Base-by-base conservation (phyloP, 2,329 filamentous ascomycete genomes). In the Teratosphaeria pseudoeucalypti region DNA sequence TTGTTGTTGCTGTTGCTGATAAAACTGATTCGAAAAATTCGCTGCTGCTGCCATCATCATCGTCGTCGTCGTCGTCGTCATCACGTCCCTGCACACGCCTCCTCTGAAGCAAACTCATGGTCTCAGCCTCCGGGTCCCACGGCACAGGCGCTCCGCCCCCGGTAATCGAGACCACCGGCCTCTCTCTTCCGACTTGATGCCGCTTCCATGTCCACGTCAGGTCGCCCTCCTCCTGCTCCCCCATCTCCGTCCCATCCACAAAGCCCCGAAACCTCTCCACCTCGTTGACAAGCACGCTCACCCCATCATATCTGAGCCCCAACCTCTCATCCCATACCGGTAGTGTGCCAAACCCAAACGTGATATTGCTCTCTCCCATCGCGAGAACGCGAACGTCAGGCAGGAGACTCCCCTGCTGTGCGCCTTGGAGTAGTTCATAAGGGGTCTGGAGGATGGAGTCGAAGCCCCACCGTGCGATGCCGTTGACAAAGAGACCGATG, bases 401-500 rank as follows among this genome's bases (percentile, higher is more conserved):
- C 1, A 94, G 78, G 0, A 82, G 74, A 0, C 84, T 85, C 11
- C 84, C 83, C 27, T 75, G 66, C n/a, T 74, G 75, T 0, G 73
- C 74, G 52, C 79, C 77, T 34, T 76, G 85, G 58, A 85, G 85
- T 27, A 99, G 76, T 0, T 85, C 85, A 0, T 75, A 81, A 0
- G 89, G 84, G 0, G 94, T 97, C 74, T 99, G 87, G 16, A 99
- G 81, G 54, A 99, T 84, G 0, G 88, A 82, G 62, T 90, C 92
- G 72, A 95, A 99, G 0, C 92, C 92, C 94, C 94, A 97, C 52
- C 92, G 83, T 3, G 92, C 92, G 61, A 95, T 85, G 57, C 94
- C 92, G 71, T 96, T 96, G 75, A 96, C 86, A 73, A 96, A 97
- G 0, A 97, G 81, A 0, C 94, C 94, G 7, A 97, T 77, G 0